Percentiles rank a stretch among this genome's conserved stretches.
phyloP scores from a whole-genome alignment of 1,284 basidiomycete genomes.

The Mycocalia duriaeana region DNA sequence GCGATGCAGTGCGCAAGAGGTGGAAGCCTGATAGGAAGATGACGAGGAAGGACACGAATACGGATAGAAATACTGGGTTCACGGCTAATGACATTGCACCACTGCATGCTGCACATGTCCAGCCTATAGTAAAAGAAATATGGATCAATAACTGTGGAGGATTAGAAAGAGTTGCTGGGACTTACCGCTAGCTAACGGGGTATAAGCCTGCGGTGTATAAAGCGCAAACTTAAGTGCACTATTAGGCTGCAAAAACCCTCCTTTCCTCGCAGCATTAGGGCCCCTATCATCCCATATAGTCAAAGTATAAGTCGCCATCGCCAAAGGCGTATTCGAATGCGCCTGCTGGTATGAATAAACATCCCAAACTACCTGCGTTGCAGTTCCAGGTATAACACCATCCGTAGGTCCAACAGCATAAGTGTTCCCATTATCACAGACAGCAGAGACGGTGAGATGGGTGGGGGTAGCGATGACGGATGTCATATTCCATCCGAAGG shows the following conservation, averaged over 20 bases:
- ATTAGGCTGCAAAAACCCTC: conserved; percentile 72
- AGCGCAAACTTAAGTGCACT: conserved; percentile 74
- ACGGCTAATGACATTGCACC: conserved; percentile 41
- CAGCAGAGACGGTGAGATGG: conserved; percentile 75
- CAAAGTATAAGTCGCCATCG: conserved; percentile 71
- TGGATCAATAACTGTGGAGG: too few relatives aligned
- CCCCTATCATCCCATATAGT: conserved; percentile 80
- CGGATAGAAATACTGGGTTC: conserved; percentile 62
- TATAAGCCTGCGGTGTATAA: conserved; percentile 80
- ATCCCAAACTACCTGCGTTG: conserved; percentile 79
- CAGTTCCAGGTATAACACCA: conserved; percentile 66
- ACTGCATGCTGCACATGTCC: conserved; percentile 72
- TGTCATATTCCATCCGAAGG: conserved; percentile 91
- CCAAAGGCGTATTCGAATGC: conserved; percentile 65
- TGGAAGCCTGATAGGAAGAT: conserved; percentile 71
- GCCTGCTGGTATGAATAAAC: conserved; percentile 72
- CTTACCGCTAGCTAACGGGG: conserved; percentile 63
- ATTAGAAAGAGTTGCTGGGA: conserved; percentile 12
- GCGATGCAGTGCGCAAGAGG: conserved; percentile 38
- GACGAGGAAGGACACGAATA: conserved; percentile 65
- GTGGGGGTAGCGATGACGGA: conserved; percentile 64
- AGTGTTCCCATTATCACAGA: conserved; percentile 82
- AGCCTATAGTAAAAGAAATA: conserved; percentile 60
- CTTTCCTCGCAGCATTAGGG: conserved; percentile 46
- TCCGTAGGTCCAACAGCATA: conserved; percentile 82